Base-by-base conservation (phyloP, 345 rosid species). In the Limnanthes douglasii region DNA sequence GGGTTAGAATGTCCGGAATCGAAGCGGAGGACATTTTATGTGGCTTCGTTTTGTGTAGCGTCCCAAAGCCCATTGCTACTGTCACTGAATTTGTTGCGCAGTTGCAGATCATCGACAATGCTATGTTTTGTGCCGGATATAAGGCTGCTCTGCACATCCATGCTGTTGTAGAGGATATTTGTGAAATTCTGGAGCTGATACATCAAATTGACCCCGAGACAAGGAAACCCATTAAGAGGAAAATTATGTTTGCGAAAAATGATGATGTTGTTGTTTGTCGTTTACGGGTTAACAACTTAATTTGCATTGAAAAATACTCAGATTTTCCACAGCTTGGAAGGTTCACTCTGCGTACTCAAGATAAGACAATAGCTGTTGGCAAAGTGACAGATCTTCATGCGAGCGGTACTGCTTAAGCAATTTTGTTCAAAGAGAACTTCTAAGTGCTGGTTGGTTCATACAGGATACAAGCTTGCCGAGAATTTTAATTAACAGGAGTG, bases 261-360 rank as follows among this genome's bases (percentile, higher is more conserved):
- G 86, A 81, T 33, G 96, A 88, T 45, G 47, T 77, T 31, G 75
- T 90, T 46, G 8, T 72, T 9, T 90, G 96, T 53, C 78, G 93
- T 3, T 14, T 90, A 33, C 96, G 84, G 98, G 88, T 78, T 22
- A 63, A 65, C 48, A 90, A 71, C 61, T 17, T 54, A 50, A 90
- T 85, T 30, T 84, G 96, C 54, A 13, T 85, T 9, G 98, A 90
- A 74, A 75, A 61, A 45, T 90, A 80, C 31, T 15, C 75, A 10
- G 94, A 90, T 48, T 80, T 90, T 51, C 58, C 94, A 1, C 94
- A 90, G 46, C 96, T 90, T 50, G 98, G 98, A 22, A 77, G 98
- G 57, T 90, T 90, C 57, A 79, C 98, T 42, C 86, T 90, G 50
- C 92, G 98, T 11, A 80, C 96, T 20, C 94, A 90, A 68, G 98